Base-by-base conservation (phyloP, 805 yeast species). In the Pichia insulana region DNA sequence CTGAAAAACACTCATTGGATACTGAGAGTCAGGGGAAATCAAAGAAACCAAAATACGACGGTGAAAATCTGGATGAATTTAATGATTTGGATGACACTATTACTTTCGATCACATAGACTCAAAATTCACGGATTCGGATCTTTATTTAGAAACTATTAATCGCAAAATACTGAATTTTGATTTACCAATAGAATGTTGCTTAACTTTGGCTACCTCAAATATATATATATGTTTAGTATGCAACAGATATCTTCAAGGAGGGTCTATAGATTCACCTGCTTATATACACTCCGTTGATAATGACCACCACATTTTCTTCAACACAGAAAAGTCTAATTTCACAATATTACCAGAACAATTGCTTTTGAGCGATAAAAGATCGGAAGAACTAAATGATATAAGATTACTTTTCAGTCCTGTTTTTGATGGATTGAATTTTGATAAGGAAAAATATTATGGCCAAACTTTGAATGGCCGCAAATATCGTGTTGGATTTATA, bases 191-290 rank as follows among this genome's bases (percentile, higher is more conserved):
- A 53, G 58, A 74, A 1, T 85, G 95, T 58, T 68, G 76, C 34
- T 73, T 80, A 0, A 72, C 87, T 0, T 63, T 83, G 18, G 69
- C 85, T 1, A 70, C 66, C 31, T 63, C 71, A 17, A 80, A 82
- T 51, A 72, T 84, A 1, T 82, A 83, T 52, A 77, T 84, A 27
- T 85, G 95, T 54, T 61, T 85, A 17, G 70, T 70, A 0, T 85
- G 95, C 61, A 90, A 89, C 28, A 78, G 73, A 52, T 85, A 76
- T 59, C 71, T 76, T 41, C 80, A 78, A 50, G 95, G 95, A 1
- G 67, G 87, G 19, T 72, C 77, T 1, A 64, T 60, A 43, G 57
- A 71, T n/a, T 74, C 89, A 0, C 78, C 78, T 18, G 88, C 89
- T 0, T 81, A 76, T 52, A 54, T 65, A 13, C 95, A 85, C 56